Conservation (phyloP, 805 yeast genomes). For the Myxozyma nipponensis region DNA sequence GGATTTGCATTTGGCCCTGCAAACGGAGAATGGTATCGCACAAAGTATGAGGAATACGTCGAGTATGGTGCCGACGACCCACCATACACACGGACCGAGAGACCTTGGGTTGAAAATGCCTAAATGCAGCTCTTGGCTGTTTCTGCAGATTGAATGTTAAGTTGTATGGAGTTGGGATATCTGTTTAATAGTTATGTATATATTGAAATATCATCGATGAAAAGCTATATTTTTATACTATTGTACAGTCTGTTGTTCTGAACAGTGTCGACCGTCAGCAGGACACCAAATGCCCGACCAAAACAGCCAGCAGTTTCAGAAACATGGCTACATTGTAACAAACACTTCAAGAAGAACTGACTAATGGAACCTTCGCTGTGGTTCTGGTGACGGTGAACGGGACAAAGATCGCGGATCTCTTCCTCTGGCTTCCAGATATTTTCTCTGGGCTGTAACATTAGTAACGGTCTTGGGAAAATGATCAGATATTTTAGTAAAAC, state of each 20-base stretch:
- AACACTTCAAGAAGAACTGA: not conserved
- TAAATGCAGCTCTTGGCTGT: not conserved
- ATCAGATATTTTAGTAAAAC: slow-evolving; percentile 2
- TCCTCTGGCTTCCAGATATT: slow-evolving; percentile 22
- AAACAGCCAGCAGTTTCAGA: not conserved
- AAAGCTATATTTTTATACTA: not conserved
- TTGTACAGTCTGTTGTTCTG: not conserved
- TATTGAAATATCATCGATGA: not conserved
- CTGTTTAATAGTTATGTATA: not conserved
- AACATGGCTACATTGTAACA: not conserved
- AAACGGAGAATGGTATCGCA: slow-evolving; percentile 68
- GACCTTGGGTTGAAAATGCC: slow-evolving; percentile 19
- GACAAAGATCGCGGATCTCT: slow-evolving; percentile 24
- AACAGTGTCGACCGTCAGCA: not conserved
- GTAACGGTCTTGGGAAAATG: not conserved
- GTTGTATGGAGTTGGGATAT: slow-evolving; percentile 1
- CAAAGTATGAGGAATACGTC: slow-evolving; percentile 70
- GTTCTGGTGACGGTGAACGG: slow-evolving; percentile 31
- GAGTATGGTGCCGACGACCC: slow-evolving; percentile 54
- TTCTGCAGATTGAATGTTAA: too few relatives aligned
- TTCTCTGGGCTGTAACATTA: slow-evolving; percentile 18
- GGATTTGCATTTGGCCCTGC: slow-evolving; percentile 71
- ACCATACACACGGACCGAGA: slow-evolving; percentile 29
- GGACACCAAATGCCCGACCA: not conserved
- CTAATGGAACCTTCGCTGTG: slow-evolving; percentile 20